Evolutionary conservation across 2,329 filamentous ascomycete species (phyloP).

Genomic region (Macrophomina phaseolina): DNA sequence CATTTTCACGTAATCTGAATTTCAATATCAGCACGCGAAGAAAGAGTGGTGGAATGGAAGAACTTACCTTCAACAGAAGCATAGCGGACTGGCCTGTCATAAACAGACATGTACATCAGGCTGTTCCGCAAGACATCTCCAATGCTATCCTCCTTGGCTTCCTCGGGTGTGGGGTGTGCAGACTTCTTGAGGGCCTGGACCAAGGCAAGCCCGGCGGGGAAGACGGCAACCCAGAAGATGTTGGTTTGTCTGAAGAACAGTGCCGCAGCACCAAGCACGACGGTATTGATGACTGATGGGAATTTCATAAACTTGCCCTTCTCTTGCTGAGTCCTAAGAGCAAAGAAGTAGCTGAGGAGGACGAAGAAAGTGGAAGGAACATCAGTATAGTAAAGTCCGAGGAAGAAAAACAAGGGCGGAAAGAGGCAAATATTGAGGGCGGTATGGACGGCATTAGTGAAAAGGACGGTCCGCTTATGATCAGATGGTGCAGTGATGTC

Average conservation of each 20-base stretch:
- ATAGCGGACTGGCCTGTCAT: slow-evolving; percentile 29
- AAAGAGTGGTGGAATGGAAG: too few species aligned
- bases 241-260: slow-evolving; percentile 91
- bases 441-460: slow-evolving; percentile 56
- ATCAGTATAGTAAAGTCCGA: slow-evolving; percentile 93
- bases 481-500: background rate
- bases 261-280: slow-evolving; percentile 67
- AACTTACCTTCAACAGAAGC: slow-evolving; percentile 28
- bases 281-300: slow-evolving; percentile 29
- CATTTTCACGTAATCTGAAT: slow-evolving; percentile 54
- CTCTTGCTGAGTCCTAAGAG: slow-evolving; percentile 38
- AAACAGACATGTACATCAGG: slow-evolving; percentile 27
- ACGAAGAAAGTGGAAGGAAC: slow-evolving; percentile 80
- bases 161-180: slow-evolving; percentile 7
- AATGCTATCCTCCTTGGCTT: slow-evolving; percentile 10
- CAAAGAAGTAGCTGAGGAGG: slow-evolving; percentile 67
- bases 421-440: slow-evolving; percentile 84
- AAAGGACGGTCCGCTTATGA: slow-evolving; percentile 42
- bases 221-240: slow-evolving; percentile 90
- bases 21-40: background rate
- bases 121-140: slow-evolving; percentile 18
- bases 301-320: slow-evolving; percentile 29
- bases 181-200: slow-evolving; percentile 37
- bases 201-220: slow-evolving; percentile 65
- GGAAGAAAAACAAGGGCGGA: slow-evolving; percentile 94